Conservation (phyloP, 345 rosid genomes). For the Eucalyptus curtisii region DNA sequence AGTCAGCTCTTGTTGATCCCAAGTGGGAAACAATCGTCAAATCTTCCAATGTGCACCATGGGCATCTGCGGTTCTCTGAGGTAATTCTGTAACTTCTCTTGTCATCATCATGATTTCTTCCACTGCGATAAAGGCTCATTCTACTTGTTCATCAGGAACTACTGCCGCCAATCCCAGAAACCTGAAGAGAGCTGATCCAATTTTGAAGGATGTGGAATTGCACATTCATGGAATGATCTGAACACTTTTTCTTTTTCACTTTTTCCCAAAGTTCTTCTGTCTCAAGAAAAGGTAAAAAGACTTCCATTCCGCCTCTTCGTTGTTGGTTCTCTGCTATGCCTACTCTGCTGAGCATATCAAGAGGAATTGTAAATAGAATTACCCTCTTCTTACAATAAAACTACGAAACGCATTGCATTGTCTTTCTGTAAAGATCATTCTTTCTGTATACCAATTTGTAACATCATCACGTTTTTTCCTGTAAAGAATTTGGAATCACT, state of each 20-base stretch:
- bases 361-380: not conserved
- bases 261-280: not conserved
- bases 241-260: not conserved
- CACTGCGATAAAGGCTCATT: not conserved
- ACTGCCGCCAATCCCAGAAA: slow-evolving; percentile 1
- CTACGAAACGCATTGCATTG: not conserved
- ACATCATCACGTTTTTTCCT: not conserved
- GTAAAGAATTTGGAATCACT: not conserved
- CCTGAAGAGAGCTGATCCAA: not conserved
- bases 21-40: slow-evolving; percentile 84
- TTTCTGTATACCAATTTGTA: not conserved
- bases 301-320: not conserved
- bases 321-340: not conserved
- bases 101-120: not conserved
- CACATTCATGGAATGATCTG: not conserved
- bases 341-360: not conserved
- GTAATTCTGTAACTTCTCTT: slow-evolving; percentile 8
- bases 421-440: not conserved
- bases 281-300: not conserved
- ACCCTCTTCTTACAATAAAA: not conserved
- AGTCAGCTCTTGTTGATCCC: slow-evolving; percentile 6
- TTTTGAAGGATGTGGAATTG: not conserved
- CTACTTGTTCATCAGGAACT: not conserved
- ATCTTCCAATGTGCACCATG: slow-evolving; percentile 36
- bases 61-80: slow-evolving; percentile 51